Base-by-base conservation (phyloP, 202 grass and related monocot genomes). In the Alloteropsis angusta region DNA sequence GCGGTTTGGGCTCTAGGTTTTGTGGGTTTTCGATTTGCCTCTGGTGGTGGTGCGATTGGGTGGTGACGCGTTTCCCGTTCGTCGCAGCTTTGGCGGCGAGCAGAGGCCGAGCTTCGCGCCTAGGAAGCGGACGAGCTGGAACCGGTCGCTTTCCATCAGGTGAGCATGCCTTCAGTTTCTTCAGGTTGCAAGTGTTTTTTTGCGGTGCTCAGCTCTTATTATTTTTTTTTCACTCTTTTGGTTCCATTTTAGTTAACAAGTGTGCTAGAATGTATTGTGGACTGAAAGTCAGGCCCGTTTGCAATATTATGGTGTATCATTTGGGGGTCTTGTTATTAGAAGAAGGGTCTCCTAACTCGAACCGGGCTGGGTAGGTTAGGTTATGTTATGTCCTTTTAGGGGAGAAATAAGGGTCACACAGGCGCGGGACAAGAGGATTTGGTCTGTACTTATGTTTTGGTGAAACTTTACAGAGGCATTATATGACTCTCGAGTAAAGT, bases 61-160 rank as follows among this genome's bases (percentile, higher is more conserved):
- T 56, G 18, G 58, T 56, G 46, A 21, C 55, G 57, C n/a, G 36
- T 72, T 80, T 71, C 19, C 18, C 17, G 21, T 60, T 41, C 53
- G 45, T 14, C 60, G 67, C 66, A 25, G 80, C 63, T 55, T 86
- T 37, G 72, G 70, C 25, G 78, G 62, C 49, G 65, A 90, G 53
- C 79, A 59, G 23, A 81, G 87, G 81, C 77, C 76, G 84, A 88
- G 91, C 82, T 90, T 87, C 38, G 80, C 1, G 46, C 84, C 70
- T 8, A 43, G 53, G 76, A 92, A 88, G 86, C 84, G 83, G 61
- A 88, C 77, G n/a, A 94, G 89, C 83, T 97, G 95, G 95, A 92
- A 89, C 23, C 95, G 86, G 9, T 90, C 95, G 71, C 95, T 97
- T 32, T 97, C 95, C 55, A 97, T 92, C 76, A 97, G 95, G 95